Percentiles rank a stretch among this genome's conserved stretches.
Evolutionary conservation across 2,329 filamentous ascomycete genomes (phyloP).

Genomic region (Claviceps sp.): DNA sequence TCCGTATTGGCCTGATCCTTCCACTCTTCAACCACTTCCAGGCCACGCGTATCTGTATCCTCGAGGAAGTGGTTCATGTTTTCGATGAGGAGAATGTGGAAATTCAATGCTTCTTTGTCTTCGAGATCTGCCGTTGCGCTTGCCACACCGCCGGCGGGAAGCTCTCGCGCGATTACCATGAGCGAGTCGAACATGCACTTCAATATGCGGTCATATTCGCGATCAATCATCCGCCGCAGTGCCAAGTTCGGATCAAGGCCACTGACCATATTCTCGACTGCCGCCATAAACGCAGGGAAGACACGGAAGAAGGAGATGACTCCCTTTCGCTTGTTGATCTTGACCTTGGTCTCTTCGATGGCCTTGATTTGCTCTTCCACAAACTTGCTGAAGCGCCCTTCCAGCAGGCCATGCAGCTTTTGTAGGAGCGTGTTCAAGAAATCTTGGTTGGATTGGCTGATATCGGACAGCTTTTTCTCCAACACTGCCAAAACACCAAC

Average conservation of each 20-base stretch:
- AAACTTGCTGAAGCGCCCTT: slow-evolving; percentile 70
- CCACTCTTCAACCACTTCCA: slow-evolving; percentile 73
- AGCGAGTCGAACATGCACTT: slow-evolving; percentile 96
- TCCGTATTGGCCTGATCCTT: slow-evolving; percentile 64
- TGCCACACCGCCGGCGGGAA: slow-evolving; percentile 34
- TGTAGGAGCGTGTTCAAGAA: slow-evolving; percentile 71
- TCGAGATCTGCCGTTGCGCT: slow-evolving; percentile 46
- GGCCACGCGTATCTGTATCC: slow-evolving; percentile 64
- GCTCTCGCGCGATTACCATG: slow-evolving; percentile 78
- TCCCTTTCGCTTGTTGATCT: slow-evolving; percentile 96
- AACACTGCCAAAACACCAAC: slow-evolving; percentile 73
- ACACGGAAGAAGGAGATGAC: slow-evolving; percentile 91
- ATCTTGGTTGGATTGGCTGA: slow-evolving; percentile 86
- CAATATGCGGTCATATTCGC: slow-evolving; percentile 78
- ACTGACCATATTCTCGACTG: slow-evolving; percentile 72
- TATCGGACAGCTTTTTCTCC: slow-evolving; percentile 63
- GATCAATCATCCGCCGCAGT: slow-evolving; percentile 66
- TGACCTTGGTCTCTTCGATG: slow-evolving; percentile 96
- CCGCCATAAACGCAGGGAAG: slow-evolving; percentile 74
- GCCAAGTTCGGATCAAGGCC: slow-evolving; percentile 42
- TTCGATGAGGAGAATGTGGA: slow-evolving; percentile 92
- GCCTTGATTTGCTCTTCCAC: slow-evolving; percentile 90
- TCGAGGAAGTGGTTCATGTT: slow-evolving; percentile 98
- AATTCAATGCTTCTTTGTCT: slow-evolving; percentile 94
- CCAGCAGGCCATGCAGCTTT: slow-evolving; percentile 62